These are phyloP conservation scores for Skeletonema tropicum DNA, from an alignment of 108 stramenopile genomes.

Conservation along the genomic window DNA sequence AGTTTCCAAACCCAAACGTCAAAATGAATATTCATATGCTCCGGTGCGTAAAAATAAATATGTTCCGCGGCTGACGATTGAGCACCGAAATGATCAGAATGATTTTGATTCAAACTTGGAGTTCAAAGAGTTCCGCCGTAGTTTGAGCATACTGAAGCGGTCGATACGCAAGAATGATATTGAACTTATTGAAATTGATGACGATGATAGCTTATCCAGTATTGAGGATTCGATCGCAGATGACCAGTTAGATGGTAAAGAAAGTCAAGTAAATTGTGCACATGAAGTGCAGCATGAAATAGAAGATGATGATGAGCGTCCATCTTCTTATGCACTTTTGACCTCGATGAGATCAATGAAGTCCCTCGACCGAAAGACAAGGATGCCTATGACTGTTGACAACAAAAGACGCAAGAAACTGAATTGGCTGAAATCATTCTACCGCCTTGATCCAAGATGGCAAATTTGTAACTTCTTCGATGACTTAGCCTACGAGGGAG, in stretches of 20 bases:
- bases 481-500: too few species aligned
- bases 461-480: too few species aligned
- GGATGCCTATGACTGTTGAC: neutral
- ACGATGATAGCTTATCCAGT: neutral
- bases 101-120: neutral
- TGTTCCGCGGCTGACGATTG: neutral
- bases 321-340: neutral
- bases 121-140: neutral
- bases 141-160: neutral
- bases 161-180: neutral
- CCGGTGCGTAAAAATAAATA: too few species aligned
- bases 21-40: too few species aligned
- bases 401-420: neutral
- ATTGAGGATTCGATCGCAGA: too few species aligned
- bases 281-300: too few species aligned
- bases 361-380: neutral
- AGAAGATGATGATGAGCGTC: neutral
- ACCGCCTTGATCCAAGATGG: slow-evolving; percentile 44
- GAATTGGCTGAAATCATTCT: slow-evolving; percentile 30
- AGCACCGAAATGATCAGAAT: neutral
- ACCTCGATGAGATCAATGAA: neutral
- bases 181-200: neutral
- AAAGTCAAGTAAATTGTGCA: too few species aligned
- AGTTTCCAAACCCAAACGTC: too few species aligned
- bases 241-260: too few species aligned